Evolutionary conservation across 225 moss, liverwort and hornwort genomes (phyloP).

Genomic region (Physcomitrium patens): DNA sequence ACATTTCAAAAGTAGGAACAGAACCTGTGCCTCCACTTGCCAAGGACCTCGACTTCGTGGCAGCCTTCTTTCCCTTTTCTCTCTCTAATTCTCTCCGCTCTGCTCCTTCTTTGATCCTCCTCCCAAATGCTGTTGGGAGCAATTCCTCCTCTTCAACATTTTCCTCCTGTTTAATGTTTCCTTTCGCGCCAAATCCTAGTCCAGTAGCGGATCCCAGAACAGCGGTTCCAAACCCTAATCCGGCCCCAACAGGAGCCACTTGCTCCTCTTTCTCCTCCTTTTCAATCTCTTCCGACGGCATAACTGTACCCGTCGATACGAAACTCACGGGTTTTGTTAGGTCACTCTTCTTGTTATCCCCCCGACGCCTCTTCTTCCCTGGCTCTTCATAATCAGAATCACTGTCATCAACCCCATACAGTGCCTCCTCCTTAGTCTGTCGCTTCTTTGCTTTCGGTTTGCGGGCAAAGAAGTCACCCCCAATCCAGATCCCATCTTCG

Average conservation of each 20-base stretch:
- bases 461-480: slow-evolving; percentile 67
- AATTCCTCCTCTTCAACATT: slow-evolving; percentile 67
- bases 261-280: slow-evolving; percentile 56
- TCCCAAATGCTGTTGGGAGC: slow-evolving; percentile 90
- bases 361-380: slow-evolving; percentile 76
- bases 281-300: slow-evolving; percentile 70
- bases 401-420: slow-evolving; percentile 79
- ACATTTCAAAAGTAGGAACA: slow-evolving; percentile 66
- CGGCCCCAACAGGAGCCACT: slow-evolving; percentile 47
- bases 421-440: slow-evolving; percentile 84
- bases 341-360: slow-evolving; percentile 66
- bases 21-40: slow-evolving; percentile 42
- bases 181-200: slow-evolving; percentile 41
- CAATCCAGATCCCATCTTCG: slow-evolving; percentile 76
- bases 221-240: slow-evolving; percentile 58
- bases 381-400: slow-evolving; percentile 79
- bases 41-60: slow-evolving; percentile 54
- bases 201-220: slow-evolving; percentile 47
- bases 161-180: slow-evolving; percentile 37
- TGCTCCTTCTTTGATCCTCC: slow-evolving; percentile 84
- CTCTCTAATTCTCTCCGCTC: slow-evolving; percentile 83
- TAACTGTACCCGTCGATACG: slow-evolving; percentile 78
- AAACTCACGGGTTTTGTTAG: slow-evolving; percentile 83
- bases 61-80: slow-evolving; percentile 71
- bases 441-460: slow-evolving; percentile 70